Evolutionary conservation across 2,329 filamentous ascomycete genomes (phyloP).

Genomic region (Apiospora phragmitis): DNA sequence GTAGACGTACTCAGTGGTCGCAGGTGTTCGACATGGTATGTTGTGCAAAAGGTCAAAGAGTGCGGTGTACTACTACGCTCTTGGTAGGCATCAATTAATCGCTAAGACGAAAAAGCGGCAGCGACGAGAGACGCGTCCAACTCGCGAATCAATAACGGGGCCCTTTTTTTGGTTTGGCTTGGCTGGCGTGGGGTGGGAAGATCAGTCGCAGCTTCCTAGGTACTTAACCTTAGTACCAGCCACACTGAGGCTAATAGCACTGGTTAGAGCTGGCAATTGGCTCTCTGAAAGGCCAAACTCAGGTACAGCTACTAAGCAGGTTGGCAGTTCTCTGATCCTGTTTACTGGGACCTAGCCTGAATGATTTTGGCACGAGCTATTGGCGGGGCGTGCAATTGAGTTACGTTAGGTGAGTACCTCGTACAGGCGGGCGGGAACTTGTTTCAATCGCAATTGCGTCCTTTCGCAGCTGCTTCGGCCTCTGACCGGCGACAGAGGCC

Average conservation of each 20-base stretch:
- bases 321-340: not conserved
- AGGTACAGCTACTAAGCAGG: not conserved
- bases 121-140: conserved; percentile 3
- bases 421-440: not conserved
- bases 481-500: conserved; percentile 1
- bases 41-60: not conserved
- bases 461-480: not conserved
- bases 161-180: not conserved
- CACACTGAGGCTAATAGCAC: not conserved
- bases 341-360: not conserved
- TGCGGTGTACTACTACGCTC: not conserved
- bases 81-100: not conserved
- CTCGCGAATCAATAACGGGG: conserved; percentile 5
- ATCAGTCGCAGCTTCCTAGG: not conserved
- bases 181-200: not conserved
- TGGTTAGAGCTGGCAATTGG: not conserved
- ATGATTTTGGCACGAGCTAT: not conserved
- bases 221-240: not conserved
- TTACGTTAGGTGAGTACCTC: not conserved
- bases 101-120: conserved; percentile 6
- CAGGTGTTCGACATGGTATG: not conserved
- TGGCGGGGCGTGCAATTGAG: not conserved
- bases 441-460: not conserved
- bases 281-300: not conserved
- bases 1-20: not conserved